These are phyloP conservation scores for Austroboletus novae-zelandiae DNA, from an alignment of 1,284 basidiomycete species.

Conservation along the genomic window DNA sequence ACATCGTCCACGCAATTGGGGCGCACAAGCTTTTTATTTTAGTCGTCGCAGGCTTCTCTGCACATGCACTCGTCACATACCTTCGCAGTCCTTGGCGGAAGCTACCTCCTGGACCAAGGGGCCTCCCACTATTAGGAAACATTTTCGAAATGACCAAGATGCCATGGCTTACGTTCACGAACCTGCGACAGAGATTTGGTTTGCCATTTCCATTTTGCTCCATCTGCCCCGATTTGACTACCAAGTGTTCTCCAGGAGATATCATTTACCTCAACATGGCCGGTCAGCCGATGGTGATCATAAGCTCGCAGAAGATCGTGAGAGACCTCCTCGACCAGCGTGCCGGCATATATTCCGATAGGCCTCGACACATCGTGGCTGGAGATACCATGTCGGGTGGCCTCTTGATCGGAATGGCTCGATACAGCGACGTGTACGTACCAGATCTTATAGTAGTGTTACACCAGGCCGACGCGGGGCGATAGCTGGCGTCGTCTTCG, in stretches of 20 bases:
- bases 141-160: conserved; percentile 1
- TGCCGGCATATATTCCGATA: conserved; percentile 8
- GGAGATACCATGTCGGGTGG: conserved; percentile 11
- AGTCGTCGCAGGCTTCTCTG: conserved; percentile 1
- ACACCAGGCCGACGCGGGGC: not conserved
- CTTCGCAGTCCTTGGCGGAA: conserved; percentile 7
- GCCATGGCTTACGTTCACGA: conserved; percentile 7
- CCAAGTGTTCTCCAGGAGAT: not conserved
- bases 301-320: conserved; percentile 8
- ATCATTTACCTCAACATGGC: conserved; percentile 9
- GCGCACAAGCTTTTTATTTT: not conserved
- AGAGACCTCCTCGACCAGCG: conserved; percentile 11
- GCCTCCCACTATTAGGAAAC: conserved; percentile 9
- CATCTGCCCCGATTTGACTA: not conserved
- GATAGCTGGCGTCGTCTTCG: conserved; percentile 9
- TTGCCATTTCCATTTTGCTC: not conserved
- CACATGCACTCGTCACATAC: conserved; percentile 3
- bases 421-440: conserved; percentile 8
- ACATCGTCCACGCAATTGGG: not conserved
- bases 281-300: conserved; percentile 6
- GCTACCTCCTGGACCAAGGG: conserved; percentile 5
- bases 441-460: not conserved
- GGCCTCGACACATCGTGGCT: conserved; percentile 8
- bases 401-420: conserved; percentile 1
- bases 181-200: conserved; percentile 5